Conservation (phyloP, 805 yeast genomes). For the Tetrapisispora iriomotensis region DNA sequence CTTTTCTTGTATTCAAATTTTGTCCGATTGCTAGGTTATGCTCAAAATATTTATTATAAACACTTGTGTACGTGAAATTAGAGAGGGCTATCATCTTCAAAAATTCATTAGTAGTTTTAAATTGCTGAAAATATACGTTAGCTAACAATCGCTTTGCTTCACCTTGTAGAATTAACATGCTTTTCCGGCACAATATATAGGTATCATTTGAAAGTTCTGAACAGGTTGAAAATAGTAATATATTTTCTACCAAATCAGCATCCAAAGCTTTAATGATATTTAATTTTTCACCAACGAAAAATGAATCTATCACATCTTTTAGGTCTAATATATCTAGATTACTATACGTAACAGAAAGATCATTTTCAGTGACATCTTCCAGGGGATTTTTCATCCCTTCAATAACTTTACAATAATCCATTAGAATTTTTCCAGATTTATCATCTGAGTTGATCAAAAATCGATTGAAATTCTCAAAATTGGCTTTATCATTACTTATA, state of each 20-base stretch:
- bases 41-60: not conserved
- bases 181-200: slow-evolving; percentile 40
- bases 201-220: slow-evolving; percentile 6
- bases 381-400: slow-evolving; percentile 66
- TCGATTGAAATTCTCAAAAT: slow-evolving; percentile 10
- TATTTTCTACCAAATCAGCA: slow-evolving; percentile 12
- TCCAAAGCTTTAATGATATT: slow-evolving; percentile 16
- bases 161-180: slow-evolving; percentile 51
- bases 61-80: not conserved
- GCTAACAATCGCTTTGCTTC: slow-evolving; percentile 42
- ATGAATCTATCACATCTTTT: slow-evolving; percentile 12
- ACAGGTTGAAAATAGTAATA: slow-evolving; percentile 6
- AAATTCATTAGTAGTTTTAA: slow-evolving; percentile 49
- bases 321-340: slow-evolving; percentile 22
- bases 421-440: slow-evolving; percentile 18
- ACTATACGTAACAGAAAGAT: slow-evolving; percentile 17
- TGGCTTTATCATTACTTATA: slow-evolving; percentile 12
- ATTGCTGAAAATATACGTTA: slow-evolving; percentile 48
- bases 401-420: slow-evolving; percentile 60
- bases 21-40: too few relatives aligned
- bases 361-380: slow-evolving; percentile 33
- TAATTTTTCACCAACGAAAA: slow-evolving; percentile 12
- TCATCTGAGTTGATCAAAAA: slow-evolving; percentile 7
- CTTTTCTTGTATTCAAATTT: not conserved
- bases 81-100: slow-evolving; percentile 39